Percentiles rank a stretch among this genome's conserved stretches.
Evolutionary conservation across 306 rosid genomes (phyloP).

Genomic region (Vigna reflexopilosa): DNA sequence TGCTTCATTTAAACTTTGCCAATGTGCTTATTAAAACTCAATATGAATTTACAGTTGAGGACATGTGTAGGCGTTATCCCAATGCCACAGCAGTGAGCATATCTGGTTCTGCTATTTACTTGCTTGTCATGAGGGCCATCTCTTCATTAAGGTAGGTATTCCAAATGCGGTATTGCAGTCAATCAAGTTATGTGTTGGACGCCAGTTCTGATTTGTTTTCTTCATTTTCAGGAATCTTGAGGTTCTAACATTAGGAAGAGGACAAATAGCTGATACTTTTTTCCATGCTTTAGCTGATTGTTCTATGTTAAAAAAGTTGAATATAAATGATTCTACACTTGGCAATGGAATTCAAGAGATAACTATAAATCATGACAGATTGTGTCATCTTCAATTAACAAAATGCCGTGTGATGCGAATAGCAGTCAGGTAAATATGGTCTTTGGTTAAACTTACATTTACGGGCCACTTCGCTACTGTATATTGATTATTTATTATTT

Average conservation of each 20-base stretch:
- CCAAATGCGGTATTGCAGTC: background rate
- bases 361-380: constrained; percentile 73
- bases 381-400: constrained; percentile 82
- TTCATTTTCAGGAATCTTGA: constrained; percentile 78
- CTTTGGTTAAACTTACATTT: constrained; percentile 19
- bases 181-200: constrained; percentile 21
- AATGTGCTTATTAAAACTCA: constrained; percentile 42
- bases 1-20: background rate
- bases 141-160: constrained; percentile 67
- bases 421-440: constrained; percentile 76
- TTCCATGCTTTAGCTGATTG: constrained; percentile 84
- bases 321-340: constrained; percentile 83
- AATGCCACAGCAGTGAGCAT: constrained; percentile 89
- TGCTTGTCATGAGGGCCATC: constrained; percentile 84
- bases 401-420: constrained; percentile 95
- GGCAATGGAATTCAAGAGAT: constrained; percentile 93
- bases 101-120: constrained; percentile 70
- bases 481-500: constrained; percentile 36
- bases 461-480: constrained; percentile 21
- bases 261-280: constrained; percentile 76
- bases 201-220: constrained; percentile 48
- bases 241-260: constrained; percentile 79
- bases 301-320: constrained; percentile 70
- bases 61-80: constrained; percentile 95
- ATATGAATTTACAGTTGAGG: constrained; percentile 73